Conservation (phyloP, 768 basidiomycete species). For the Clavulina sp. region DNA sequence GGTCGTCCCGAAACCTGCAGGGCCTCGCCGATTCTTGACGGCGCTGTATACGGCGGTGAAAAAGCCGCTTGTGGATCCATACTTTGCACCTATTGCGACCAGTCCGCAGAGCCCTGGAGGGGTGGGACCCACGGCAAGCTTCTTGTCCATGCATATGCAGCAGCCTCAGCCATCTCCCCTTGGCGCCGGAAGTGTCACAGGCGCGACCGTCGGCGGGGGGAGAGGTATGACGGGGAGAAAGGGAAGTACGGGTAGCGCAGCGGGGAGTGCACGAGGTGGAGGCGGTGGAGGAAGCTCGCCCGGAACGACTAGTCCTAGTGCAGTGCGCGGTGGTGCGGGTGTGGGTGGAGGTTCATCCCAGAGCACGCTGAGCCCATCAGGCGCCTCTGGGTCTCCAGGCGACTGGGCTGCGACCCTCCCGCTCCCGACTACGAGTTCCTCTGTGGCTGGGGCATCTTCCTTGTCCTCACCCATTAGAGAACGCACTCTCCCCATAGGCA, state of each 20-base stretch:
- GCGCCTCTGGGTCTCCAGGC: too few relatives aligned
- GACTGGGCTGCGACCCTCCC: too few relatives aligned
- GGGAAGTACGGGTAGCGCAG: background rate
- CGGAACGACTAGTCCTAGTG: too few relatives aligned
- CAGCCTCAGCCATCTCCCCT: constrained; percentile 13
- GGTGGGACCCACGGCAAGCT: constrained; percentile 26
- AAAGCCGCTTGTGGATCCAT: constrained; percentile 76
- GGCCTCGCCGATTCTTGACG: constrained; percentile 82
- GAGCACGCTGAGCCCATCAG: too few relatives aligned
- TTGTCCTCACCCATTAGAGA: too few relatives aligned
- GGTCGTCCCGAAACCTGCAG: constrained; percentile 94
- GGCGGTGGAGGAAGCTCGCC: too few relatives aligned
- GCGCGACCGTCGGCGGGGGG: too few relatives aligned
- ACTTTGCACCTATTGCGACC: constrained; percentile 88
- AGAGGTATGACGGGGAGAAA: background rate
- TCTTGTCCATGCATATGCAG: constrained; percentile 24
- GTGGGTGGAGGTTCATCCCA: too few relatives aligned
- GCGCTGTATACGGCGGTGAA: constrained; percentile 80
- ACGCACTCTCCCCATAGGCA: too few relatives aligned
- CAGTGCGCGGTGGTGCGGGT: too few relatives aligned
- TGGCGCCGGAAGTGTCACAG: constrained; percentile 18
- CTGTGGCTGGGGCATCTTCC: too few relatives aligned
- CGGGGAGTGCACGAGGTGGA: background rate
- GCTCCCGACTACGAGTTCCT: too few relatives aligned
- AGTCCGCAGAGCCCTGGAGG: constrained; percentile 63